Conservation (phyloP, 139 green algal genomes). For the Coelastrella sp. region DNA sequence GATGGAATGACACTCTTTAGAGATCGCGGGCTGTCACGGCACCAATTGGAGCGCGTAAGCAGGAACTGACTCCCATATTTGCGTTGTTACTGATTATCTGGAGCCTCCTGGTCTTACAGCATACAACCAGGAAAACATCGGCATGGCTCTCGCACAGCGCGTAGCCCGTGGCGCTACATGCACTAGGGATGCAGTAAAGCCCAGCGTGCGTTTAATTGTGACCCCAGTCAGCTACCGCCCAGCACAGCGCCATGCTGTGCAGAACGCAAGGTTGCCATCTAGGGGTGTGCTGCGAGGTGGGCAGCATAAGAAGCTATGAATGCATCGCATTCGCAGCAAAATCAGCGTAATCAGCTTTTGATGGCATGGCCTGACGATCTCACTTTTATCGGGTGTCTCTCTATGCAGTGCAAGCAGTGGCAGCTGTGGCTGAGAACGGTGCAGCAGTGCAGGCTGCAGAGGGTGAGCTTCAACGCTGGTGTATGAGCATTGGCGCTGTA, state of each 20-base stretch:
- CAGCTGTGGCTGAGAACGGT: constrained; percentile 48
- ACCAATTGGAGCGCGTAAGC: not conserved
- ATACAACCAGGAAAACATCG: not conserved
- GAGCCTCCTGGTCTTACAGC: not conserved
- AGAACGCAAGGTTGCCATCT: constrained; percentile 8
- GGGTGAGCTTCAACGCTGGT: not conserved
- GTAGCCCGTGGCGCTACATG: not conserved
- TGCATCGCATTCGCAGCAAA: not conserved
- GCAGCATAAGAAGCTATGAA: not conserved
- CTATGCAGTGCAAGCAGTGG: constrained; percentile 41
- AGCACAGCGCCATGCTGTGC: not conserved
- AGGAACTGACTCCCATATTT: not conserved
- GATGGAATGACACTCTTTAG: not conserved
- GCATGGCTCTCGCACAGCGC: not conserved
- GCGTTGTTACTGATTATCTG: not conserved
- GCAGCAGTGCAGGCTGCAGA: constrained; percentile 41
- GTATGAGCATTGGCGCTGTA: not conserved
- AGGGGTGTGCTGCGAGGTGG: constrained; percentile 25
- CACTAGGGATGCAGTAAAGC: not conserved
- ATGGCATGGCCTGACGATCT: not conserved
- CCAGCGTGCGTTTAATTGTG: constrained; percentile 18
- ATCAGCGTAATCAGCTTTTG: not conserved
- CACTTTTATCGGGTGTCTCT: not conserved
- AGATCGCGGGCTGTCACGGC: not conserved
- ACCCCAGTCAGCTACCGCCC: constrained; percentile 4